These are phyloP conservation scores for Cercospora brassicicola DNA, from an alignment of 2,329 filamentous ascomycete genomes.

Conservation along the genomic window DNA sequence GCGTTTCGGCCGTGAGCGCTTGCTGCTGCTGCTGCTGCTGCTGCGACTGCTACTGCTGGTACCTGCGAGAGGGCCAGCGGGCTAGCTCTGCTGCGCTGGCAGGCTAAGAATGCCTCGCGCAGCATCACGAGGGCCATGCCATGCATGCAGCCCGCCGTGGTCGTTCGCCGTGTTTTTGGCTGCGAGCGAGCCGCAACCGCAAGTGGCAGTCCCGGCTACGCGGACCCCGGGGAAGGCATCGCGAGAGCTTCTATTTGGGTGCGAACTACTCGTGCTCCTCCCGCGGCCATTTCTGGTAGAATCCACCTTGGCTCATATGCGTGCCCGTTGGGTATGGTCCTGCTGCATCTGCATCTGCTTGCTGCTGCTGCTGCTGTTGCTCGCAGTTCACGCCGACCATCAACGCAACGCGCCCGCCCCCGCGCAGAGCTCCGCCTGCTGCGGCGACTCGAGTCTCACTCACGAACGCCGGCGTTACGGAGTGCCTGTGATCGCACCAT, in stretches of 20 bases:
- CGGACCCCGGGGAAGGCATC: conserved; percentile 3
- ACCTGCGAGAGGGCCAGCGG: neutral
- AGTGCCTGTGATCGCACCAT: neutral
- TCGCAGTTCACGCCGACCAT: neutral
- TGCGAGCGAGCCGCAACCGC: neutral
- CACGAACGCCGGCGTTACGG: conserved; percentile 2
- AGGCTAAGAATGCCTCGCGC: neutral
- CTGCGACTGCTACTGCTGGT: neutral
- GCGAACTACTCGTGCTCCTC: neutral
- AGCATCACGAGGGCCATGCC: conserved; percentile 4
- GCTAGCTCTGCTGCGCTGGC: conserved; percentile 3
- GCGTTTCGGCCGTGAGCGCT: conserved; percentile 1
- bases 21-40: conserved; percentile 4
- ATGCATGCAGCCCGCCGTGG: neutral
- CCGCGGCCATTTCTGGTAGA: neutral
- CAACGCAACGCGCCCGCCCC: neutral
- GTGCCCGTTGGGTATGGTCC: neutral
- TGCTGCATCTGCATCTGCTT: no score
- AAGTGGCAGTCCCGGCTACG: neutral
- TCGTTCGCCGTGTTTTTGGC: neutral
- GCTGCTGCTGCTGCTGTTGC: neutral
- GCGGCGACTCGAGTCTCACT: neutral
- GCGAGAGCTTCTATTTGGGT: neutral
- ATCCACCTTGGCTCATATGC: neutral
- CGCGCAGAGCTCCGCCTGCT: neutral